Evolutionary conservation across 768 basidiomycete species (phyloP), one percentile per base, ranked within the genome.

Genomic region (Suillus luteus): DNA sequence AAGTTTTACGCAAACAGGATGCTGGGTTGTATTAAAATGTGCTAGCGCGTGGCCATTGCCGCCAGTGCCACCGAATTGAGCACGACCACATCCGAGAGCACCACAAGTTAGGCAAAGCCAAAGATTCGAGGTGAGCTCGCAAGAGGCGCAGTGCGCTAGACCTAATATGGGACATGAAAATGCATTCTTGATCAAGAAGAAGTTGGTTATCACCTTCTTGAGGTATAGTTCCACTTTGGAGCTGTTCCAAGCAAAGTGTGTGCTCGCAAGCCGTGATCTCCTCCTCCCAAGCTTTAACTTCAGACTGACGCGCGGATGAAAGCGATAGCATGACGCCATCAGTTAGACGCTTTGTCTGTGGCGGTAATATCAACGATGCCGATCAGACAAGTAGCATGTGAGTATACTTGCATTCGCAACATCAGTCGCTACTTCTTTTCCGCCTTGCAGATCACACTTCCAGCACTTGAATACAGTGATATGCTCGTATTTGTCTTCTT

Each of bases 281-380:
- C 75, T 98, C 96, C 73, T 99, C 95, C 97, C 97, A 99, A 7
- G 97, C 91, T 76, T 97, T 91, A 55, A 99, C 91, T 71, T 98
- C 95, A 0, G 91, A 93, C 72, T 96, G 91, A 55, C 95, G 92
- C 0, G 93, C 91, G 2, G 94, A 96, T 0, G 95, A 94, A 69
- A 93, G 80, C 2, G 95, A 88, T 2, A 82, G 79, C 86, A 97
- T 89, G 62, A 96, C 80, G 0, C 84, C 86, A 24, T 88, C 83
- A 5, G 86, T 79, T 11, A 95, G 77, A 0, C 78, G 70, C 66
- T 83, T 83, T 46, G 86, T 78, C 86, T 90, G 64, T 1, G 24
- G 46, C 2, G 57, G 31, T 33, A 14, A 27, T 10, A 40, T 60
- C 22, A 62, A 15, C 2, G 7, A 40, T 31, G 17, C 27, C 7